Evolutionary conservation across 2,329 filamentous ascomycete genomes (phyloP), one percentile per base, ranked within the genome.

Genomic region (Elsinoe perseae): DNA sequence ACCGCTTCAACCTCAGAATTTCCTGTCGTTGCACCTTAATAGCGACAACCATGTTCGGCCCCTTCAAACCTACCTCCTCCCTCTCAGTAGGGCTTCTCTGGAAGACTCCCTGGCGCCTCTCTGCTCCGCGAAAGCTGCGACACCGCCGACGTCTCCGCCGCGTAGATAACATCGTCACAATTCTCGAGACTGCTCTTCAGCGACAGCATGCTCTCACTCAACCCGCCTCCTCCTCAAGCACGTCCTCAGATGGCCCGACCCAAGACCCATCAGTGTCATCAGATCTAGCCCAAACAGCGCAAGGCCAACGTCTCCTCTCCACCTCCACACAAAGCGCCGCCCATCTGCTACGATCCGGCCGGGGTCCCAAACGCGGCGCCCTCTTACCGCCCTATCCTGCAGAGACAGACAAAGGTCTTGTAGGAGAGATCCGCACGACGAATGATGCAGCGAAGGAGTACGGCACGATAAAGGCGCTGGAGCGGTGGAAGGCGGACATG

Each of bases 41-140:
- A n/a, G n/a, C n/a, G n/a, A 44, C 60, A 63, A 79, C 64, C 61
- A 95, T 95, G 90, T 92, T 90, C 72, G 86, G 87, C 67, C 79
- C 86, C 63, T 89, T 95, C 76, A 87, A 86, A 75, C 78, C 86
- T 64, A 90, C 89, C 43, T 86, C 83, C 62, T 77, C 87, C 58
- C 77, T 95, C 21, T 85, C 83, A 56, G 81, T 87, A 61, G 90
- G 90, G 72, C 84, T 95, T 56, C 78, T 95, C 64, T 95, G 90
- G 93, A 98, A 98, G 83, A 90, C 87, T 66, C 93, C 93, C 64
- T 98, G 91, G 91, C 86, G 93, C 60, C 83, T 98, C 68, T 98
- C 93, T 58, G 79, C 82, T 63, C 89, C 89, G 70, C 91, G 95
- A 74, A 97, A 97, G 74, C 81, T 84, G 62, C 86, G 91, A 56